A percentile compares a stretch with the other conserved stretches of the same genome.
These are phyloP conservation scores for Lentinula sp. DNA, from an alignment of 768 basidiomycete genomes.

Conservation along the genomic window DNA sequence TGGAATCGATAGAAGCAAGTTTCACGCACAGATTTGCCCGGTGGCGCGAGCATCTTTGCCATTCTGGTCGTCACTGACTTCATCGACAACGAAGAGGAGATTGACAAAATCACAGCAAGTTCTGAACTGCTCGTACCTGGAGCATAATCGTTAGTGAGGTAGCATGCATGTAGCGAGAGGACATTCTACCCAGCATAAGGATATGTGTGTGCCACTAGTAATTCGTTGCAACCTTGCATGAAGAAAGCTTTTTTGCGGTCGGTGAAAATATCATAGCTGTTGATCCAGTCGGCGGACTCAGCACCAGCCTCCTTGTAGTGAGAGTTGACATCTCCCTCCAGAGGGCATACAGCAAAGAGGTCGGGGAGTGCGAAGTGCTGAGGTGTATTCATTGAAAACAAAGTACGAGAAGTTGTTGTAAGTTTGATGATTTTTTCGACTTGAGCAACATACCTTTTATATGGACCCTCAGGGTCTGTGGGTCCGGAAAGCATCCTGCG, in stretches of 20 bases:
- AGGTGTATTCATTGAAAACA: conserved; percentile 1
- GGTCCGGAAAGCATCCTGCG: neutral
- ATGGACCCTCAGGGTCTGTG: neutral
- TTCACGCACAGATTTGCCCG: conserved; percentile 33
- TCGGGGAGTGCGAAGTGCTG: conserved; percentile 50
- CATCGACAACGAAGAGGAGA: conserved; percentile 61
- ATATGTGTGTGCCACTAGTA: conserved; percentile 57
- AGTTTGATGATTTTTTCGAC: neutral
- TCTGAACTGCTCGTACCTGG: conserved; percentile 16
- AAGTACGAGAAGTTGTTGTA: neutral
- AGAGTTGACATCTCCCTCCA: conserved; percentile 46
- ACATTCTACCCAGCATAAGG: conserved; percentile 50
- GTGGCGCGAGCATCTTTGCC: conserved; percentile 48
- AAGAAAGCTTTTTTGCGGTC: conserved; percentile 62
- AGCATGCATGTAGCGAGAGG: conserved; percentile 37
- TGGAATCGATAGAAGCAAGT: neutral
- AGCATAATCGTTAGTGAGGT: neutral
- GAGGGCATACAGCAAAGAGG: conserved; percentile 41
- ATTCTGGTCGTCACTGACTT: conserved; percentile 62
- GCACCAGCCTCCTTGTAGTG: conserved; percentile 49
- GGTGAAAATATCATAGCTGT: conserved; percentile 51
- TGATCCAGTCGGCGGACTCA: conserved; percentile 57
- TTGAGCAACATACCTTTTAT: neutral
- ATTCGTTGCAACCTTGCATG: conserved; percentile 52
- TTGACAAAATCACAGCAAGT: conserved; percentile 28